These are phyloP conservation scores for Alloteropsis semialata DNA, from an alignment of 176 grass and related monocot species.

Conservation along the genomic window DNA sequence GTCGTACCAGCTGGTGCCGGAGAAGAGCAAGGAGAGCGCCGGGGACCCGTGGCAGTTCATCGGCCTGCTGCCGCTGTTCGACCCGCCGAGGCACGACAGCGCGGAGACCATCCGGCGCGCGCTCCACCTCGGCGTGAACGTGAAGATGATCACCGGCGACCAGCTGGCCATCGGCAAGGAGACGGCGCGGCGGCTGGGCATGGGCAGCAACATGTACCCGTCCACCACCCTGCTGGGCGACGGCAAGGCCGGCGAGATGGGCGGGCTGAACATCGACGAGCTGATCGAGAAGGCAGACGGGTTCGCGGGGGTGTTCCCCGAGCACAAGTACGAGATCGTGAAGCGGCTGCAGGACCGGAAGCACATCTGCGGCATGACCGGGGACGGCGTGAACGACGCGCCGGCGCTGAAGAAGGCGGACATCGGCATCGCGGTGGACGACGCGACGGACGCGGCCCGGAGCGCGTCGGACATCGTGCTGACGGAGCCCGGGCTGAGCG, in stretches of 20 bases:
- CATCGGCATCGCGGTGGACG: conserved; percentile 90
- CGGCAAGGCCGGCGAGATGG: conserved; percentile 47
- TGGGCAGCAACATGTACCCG: conserved; percentile 98
- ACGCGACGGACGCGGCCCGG: conserved; percentile 84
- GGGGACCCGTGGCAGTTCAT: conserved; percentile 81
- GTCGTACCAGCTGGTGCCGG: conserved; percentile 74
- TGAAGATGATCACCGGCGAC: conserved; percentile 98
- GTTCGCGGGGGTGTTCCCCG: conserved; percentile 89
- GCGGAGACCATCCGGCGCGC: conserved; percentile 88
- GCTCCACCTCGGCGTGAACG: conserved; percentile 83
- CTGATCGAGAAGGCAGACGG: conserved; percentile 98
- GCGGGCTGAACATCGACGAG: conserved; percentile 66
- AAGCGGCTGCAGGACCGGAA: conserved; percentile 93
- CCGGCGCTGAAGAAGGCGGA: conserved; percentile 97
- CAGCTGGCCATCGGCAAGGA: conserved; percentile 97
- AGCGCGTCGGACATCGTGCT: conserved; percentile 96
- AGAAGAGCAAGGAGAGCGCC: conserved; percentile 63
- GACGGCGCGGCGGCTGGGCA: conserved; percentile 73
- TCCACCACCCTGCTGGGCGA: conserved; percentile 80
- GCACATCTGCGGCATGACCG: conserved; percentile 99
- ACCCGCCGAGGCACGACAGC: conserved; percentile 91
- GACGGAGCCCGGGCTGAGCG: conserved; percentile 95
- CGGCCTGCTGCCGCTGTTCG: conserved; percentile 78
- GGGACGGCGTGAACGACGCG: conserved; percentile 95
- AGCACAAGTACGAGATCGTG: conserved; percentile 99